Evolutionary conservation across 1,284 basidiomycete genomes (phyloP), one percentile per base, ranked within the genome.

Genomic region (Ceratobasidium sp.): DNA sequence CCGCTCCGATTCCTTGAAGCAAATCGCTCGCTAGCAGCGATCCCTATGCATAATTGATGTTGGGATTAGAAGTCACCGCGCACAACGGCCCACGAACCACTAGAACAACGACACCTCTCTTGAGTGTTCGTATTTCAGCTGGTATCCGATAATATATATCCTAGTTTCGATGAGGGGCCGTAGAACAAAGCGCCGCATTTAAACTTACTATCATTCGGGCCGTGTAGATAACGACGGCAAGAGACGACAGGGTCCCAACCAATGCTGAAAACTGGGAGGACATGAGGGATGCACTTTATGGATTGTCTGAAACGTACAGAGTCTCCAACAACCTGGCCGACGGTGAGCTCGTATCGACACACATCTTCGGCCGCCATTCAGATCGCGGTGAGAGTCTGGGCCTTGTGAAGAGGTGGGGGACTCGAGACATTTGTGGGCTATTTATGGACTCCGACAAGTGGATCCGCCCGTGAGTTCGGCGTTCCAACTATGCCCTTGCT

Each of bases 1-100:
- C 50, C 21, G 39, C 62, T 36, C 62, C 62, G 34, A 65, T n/a
- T 18, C 53, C 53, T 21, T 55, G 53, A 16, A 55, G 53, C 16
- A 55, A 36, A 36, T 55, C 53, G 18, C 53, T 55, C 32, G 53
- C 53, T n/a, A 55, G 36, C n/a, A 55, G 26, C 14, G 53, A 55
- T 32, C 16, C 53, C 53, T 55, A 18, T 26, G 48, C 28, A 6
- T n/a, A 3, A 36, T 16, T 4, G 21, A 3, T 18, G 53, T 28
- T 6, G 8, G 26, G 12, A 34, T 14, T 28, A 21, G 36, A 55
- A 34, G 28, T 55, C 32, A 34, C 36, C 14, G n/a, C 10, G 53
- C 14, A 55, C 2, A 18, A 21, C 23, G 26, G 23, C 23, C 4
- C n/a, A 36, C 53, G 14, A 18, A 55, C 53, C 53, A 55, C 53